Base-by-base conservation (phyloP, 2,329 filamentous ascomycete genomes). In the Raffaelea deltoideospora region DNA sequence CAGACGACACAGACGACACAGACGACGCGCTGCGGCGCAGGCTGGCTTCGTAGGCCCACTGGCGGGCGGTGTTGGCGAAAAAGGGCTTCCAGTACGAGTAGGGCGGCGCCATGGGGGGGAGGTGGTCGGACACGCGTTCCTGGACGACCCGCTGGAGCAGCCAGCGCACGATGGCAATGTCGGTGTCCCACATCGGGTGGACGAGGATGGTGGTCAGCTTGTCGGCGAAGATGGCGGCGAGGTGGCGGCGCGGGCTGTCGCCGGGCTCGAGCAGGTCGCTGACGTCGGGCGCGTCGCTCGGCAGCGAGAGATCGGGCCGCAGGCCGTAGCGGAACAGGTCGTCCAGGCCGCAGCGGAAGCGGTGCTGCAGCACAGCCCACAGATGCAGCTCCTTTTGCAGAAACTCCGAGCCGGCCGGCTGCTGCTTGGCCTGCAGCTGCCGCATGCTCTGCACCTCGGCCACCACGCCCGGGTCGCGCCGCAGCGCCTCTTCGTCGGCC, bases 241-340 rank as follows among this genome's bases (percentile, higher is more conserved):
- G 15, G 13, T 15, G 18, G 26, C 6, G 35, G 23, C 32, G 13
- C 7, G 22, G 13, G 31, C 23, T 9, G 13, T 14, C 21, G 6
- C 10, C 26, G 3, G 21, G 14, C n/a, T n/a, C n/a, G n/a, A n/a
- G n/a, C n/a, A n/a, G n/a, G n/a, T n/a, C n/a, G n/a, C n/a, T n/a
- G n/a, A n/a, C n/a, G n/a, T n/a, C n/a, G n/a, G n/a, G n/a, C n/a
- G n/a, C n/a, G n/a, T n/a, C n/a, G n/a, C n/a, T n/a, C n/a, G 3
- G 6, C n/a, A 17, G 11, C 4, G 27, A 11, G 10, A 38, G 17
- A 6, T 33, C 31, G 10, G 41, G 43, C 34, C 28, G 31, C 10
- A 46, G 35, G 4, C 44, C 44, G 33, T 46, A 45, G 4, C 44
- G 43, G 24, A 46, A 46, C 7, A 46, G 32, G 30, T 43, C 41